These are phyloP conservation scores for Hysterangium stoloniferum DNA, from an alignment of 768 basidiomycete genomes.

Conservation along the genomic window DNA sequence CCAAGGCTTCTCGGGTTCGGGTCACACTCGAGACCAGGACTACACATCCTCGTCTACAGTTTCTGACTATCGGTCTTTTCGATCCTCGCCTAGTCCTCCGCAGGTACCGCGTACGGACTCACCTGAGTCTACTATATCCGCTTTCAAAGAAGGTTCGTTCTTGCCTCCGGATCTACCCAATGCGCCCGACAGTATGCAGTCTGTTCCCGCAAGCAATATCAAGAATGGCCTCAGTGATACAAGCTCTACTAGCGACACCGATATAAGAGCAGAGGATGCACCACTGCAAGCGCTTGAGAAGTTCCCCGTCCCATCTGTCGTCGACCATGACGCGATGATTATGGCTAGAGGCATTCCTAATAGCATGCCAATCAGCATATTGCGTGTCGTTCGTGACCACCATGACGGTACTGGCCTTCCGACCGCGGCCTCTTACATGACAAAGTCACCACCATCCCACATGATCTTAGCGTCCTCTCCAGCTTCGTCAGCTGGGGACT, in stretches of 20 bases:
- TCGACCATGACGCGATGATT: background rate
- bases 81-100: constrained; percentile 57
- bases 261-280: background rate
- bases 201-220: background rate
- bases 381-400: background rate
- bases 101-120: background rate
- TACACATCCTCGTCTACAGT: constrained; percentile 48
- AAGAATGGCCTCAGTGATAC: background rate
- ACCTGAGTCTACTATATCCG: constrained; percentile 8
- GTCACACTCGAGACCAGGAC: constrained; percentile 19
- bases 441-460: constrained; percentile 37
- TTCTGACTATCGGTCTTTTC: constrained; percentile 57
- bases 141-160: constrained; percentile 1
- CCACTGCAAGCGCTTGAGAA: background rate
- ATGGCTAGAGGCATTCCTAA: background rate
- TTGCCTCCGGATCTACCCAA: background rate
- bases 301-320: background rate
- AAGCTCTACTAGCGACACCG: background rate
- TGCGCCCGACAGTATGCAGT: too few relatives aligned
- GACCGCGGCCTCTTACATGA: constrained; percentile 26
- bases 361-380: constrained; percentile 6
- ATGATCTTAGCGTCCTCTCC: constrained; percentile 54
- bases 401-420: constrained; percentile 15
- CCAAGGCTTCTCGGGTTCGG: constrained; percentile 33
- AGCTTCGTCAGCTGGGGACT: constrained; percentile 71